Conservation (phyloP, 768 basidiomycete species). For the Tylopilus plumbeoviolaceoides region DNA sequence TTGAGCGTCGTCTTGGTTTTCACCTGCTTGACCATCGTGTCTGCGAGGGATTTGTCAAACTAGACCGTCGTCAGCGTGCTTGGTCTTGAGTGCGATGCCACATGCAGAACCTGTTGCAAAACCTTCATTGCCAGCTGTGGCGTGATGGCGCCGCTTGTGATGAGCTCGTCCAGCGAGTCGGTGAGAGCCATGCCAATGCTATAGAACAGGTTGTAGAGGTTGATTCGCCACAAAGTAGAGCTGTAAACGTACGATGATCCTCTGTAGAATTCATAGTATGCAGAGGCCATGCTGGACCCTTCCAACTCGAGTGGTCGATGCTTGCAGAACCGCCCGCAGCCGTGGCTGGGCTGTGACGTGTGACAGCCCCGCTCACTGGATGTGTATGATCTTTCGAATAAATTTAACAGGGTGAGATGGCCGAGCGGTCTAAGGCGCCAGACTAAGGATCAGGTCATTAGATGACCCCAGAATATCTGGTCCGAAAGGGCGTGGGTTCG, state of each 20-base stretch:
- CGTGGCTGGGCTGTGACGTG: slow-evolving; percentile 15
- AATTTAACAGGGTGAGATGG: slow-evolving; percentile 35
- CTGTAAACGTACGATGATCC: slow-evolving; percentile 72
- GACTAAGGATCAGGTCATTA: slow-evolving; percentile 45
- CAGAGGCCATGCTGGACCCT: slow-evolving; percentile 57
- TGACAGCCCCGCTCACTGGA: slow-evolving; percentile 15
- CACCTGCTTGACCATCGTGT: slow-evolving; percentile 88
- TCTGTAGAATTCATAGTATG: slow-evolving; percentile 91
- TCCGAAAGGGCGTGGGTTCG: slow-evolving; percentile 41
- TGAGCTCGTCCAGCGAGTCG: slow-evolving; percentile 97
- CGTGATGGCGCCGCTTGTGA: slow-evolving; percentile 93
- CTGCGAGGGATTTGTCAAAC: slow-evolving; percentile 96
- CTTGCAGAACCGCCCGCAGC: not conserved
- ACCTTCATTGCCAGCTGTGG: slow-evolving; percentile 99
- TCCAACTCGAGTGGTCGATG: slow-evolving; percentile 7
- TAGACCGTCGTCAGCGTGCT: slow-evolving; percentile 32
- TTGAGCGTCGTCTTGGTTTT: slow-evolving; percentile 94
- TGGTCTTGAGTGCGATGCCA: slow-evolving; percentile 8
- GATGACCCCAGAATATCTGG: slow-evolving; percentile 33
- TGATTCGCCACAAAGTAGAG: not conserved
- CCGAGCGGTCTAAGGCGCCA: slow-evolving; percentile 64
- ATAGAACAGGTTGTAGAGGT: slow-evolving; percentile 3
- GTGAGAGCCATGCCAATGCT: slow-evolving; percentile 98
- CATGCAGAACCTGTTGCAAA: slow-evolving; percentile 77
- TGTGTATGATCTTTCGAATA: accelerated